A percentile compares a stretch with the other conserved stretches of the same genome.
These are phyloP conservation scores for Alternaria atra DNA, from an alignment of 2,329 filamentous ascomycete species.

Conservation along the genomic window DNA sequence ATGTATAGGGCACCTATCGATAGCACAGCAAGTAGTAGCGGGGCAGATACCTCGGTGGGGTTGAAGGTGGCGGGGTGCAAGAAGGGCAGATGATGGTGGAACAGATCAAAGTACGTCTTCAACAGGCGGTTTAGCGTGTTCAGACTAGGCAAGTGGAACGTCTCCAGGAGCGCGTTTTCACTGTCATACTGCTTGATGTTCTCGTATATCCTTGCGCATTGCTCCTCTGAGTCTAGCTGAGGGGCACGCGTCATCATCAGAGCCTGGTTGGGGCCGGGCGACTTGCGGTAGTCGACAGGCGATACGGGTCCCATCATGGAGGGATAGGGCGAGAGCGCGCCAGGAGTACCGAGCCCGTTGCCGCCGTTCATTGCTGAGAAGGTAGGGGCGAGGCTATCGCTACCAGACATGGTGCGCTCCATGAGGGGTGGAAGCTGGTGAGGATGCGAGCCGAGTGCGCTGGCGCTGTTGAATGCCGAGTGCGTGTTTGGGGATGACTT, in stretches of 20 bases:
- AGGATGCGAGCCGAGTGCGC: slow-evolving; percentile 65
- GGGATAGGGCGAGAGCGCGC: slow-evolving; percentile 76
- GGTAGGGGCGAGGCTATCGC: slow-evolving; percentile 69
- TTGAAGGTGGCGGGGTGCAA: slow-evolving; percentile 91
- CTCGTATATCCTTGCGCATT: slow-evolving; percentile 84
- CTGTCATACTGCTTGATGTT: slow-evolving; percentile 83
- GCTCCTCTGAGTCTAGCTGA: slow-evolving; percentile 83
- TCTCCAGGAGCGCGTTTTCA: slow-evolving; percentile 83
- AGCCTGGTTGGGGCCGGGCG: slow-evolving; percentile 72
- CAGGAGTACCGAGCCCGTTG: slow-evolving; percentile 74
- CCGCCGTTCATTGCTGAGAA: slow-evolving; percentile 76
- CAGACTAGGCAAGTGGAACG: slow-evolving; percentile 85
- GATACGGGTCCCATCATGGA: slow-evolving; percentile 73
- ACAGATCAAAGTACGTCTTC: slow-evolving; percentile 94
- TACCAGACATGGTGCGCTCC: slow-evolving; percentile 67
- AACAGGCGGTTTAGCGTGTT: slow-evolving; percentile 88
- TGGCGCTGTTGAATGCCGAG: slow-evolving; percentile 67
- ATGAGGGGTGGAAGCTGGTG: slow-evolving; percentile 74
- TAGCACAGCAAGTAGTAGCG: slow-evolving; percentile 85
- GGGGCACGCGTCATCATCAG: slow-evolving; percentile 75
- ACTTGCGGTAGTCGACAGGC: slow-evolving; percentile 73
- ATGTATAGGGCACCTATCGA: slow-evolving; percentile 97
- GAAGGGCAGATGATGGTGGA: slow-evolving; percentile 96
- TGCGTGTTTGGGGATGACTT: slow-evolving; percentile 76
- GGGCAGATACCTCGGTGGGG: slow-evolving; percentile 79